Base-by-base conservation (phyloP, 1,139 yeast genomes). In the Torulaspora globosa region DNA sequence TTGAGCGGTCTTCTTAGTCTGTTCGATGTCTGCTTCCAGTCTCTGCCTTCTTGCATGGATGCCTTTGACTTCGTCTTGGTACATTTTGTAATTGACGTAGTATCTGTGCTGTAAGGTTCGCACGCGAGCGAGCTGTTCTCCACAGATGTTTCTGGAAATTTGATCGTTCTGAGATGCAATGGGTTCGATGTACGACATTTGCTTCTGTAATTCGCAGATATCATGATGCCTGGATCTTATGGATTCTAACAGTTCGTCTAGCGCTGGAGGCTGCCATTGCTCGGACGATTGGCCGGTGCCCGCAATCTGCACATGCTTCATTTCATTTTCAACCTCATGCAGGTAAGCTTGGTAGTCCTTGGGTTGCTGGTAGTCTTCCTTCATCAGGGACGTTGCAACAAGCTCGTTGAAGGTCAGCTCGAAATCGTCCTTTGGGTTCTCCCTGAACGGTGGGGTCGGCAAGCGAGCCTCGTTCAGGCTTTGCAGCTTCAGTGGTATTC, bases 381-480 rank as follows among this genome's bases (percentile, higher is more conserved):
- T 33, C 23, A 43, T 46, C 35, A 43, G 37, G 2, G 47, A 30
- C 37, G 36, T 37, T n/a, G 50, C 50, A 2, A 41, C 42, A n/a
- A 57, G 36, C 23, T 54, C 55, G 36, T 59, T 58, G 33, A 50
- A 54, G 12, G 49, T 51, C 10, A 39, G 43, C 12, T 58, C 62
- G 26, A 46, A 43, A 2, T 46, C 46, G 19, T 46, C 39, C 10
- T 35, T 36, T n/a, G 61, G 55, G 14, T 46, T 27, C 14, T 43
- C 46, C 3, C 46, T 46, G 12, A 52, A 48, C 10, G 43, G 35
- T 5, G 59, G 58, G 5, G 42, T 29, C 3, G 52, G 51, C 11
- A 52, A 31, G 3, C 27, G 43, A 3, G 42, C 34, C 7, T 42
- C 31, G 15, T 30, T 27, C 19, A 52, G 41, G 44, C 55, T 45